Evolutionary conservation across 805 yeast species (phyloP), one percentile per base, ranked within the genome.

Genomic region (Candida andamanensis): DNA sequence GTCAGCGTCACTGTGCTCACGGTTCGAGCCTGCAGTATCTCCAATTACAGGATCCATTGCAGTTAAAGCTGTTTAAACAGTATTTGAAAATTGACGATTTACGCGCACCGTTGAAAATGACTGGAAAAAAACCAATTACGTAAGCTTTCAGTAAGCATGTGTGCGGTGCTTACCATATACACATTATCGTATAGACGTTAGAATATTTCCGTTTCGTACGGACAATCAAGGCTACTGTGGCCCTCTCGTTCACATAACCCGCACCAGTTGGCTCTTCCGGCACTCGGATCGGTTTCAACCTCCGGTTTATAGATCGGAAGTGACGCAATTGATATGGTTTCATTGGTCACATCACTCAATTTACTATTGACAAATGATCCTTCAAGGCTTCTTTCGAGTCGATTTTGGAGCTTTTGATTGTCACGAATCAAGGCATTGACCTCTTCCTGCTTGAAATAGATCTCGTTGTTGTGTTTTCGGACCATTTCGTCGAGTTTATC

Each of bases 211-310:
- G 74, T 73, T 44, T 80, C 94, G 51, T 75, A 86, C 0, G 96
- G 96, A 57, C 98, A 90, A 35, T 86, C 86, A 18, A 79, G 66
- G 42, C 92, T 82, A 29, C 78, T 80, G 51, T 90, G 98, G 1
- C 97, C 98, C 27, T 76, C 78, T 33, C 85, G 65, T 54, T 90
- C 97, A 60, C 98, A 90, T 32, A 86, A 64, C 0, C 95, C 95
- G 60, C 98, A 90, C 95, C 96, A 90, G 40, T 75, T 69, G 17
- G 62, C 62, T 26, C 89, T 69, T 1, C 95, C 95, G 2, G 76
- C 76, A 0, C 87, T 67, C 1, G 89, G 82, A 51, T 85, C 92
- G 10, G 57, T 49, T 14, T 57, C 54, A 1, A 45, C 51, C 4
- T 62, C 59, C 0, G 85, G 82, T 24, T 58, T 53, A 36, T 72